Base-by-base conservation (phyloP, 2,329 filamentous ascomycete genomes). In the Ceratocystis colombiana region DNA sequence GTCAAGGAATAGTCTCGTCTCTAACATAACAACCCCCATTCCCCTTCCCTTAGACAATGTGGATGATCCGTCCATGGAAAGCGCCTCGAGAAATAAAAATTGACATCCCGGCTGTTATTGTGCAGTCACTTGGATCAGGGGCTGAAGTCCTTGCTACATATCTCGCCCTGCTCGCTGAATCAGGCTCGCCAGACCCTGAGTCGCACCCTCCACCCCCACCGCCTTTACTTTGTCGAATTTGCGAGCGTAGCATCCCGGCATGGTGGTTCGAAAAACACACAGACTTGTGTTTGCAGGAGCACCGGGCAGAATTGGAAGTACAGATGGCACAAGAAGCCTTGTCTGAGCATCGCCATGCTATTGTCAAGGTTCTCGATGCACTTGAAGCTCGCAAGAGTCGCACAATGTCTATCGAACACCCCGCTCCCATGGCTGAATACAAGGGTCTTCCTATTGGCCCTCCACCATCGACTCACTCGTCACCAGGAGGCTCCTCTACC, bases 191-290 rank as follows among this genome's bases (percentile, higher is more conserved):
- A 50, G 90, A 89, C 69, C 86, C 88, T 22, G 83, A 84, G 62
- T 85, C 87, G 72, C 87, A 92, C 73, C 86, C 90, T 8, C 90
- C 90, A 4, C 90, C 90, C 2, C 91, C 93, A 0, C 80, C 86
- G 10, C 90, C 91, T 0, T 88, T 97, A 3, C 83, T 99, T 17
- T 99, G 94, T 75, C 90, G 94, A 64, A 97, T 99, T 66, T 99
- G 94, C 75, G 94, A 99, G 74, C 89, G 94, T 65, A 90, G 96
- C 69, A 97, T 99, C 68, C 90, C 90, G 3, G 91, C 93, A 0
- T 99, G 94, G 94, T 99, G 94, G 95, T 99, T 99, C 71, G 94
- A 99, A 76, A 99, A 97, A 75, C 94, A 99, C 74, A 96, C 93
- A 1, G 95, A 99, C 72, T 79, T 97, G 22, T 99, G 94, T 73